Evolutionary conservation across 176 grass and related monocot species (phyloP).

Genomic region (Triticum dicoccoides): DNA sequence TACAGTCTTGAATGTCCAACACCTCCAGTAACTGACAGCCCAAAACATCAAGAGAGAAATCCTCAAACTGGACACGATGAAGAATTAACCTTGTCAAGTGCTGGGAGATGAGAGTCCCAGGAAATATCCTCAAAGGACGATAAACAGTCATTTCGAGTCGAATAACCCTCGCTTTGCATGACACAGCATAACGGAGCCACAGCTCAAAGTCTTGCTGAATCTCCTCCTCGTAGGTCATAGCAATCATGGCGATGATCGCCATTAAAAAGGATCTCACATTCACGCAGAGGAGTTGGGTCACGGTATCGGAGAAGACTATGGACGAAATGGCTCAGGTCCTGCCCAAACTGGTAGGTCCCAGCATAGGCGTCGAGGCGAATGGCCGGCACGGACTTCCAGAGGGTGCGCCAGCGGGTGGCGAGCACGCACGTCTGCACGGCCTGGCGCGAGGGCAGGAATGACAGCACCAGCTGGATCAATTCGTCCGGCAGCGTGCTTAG

Average conservation of each 20-base stretch:
- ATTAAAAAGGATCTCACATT: neutral
- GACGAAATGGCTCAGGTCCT: neutral
- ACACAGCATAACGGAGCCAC: neutral
- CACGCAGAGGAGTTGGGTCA: neutral
- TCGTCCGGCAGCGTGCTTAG: neutral
- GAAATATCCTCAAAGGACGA: neutral
- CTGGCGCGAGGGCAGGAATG: neutral
- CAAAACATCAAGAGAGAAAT: neutral
- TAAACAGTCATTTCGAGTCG: neutral
- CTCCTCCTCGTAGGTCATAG: fast-evolving
- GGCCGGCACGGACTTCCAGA: neutral
- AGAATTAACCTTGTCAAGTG: neutral
- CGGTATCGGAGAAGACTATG: neutral
- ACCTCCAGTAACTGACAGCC: neutral
- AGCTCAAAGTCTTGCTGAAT: neutral
- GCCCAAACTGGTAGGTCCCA: neutral
- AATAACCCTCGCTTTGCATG: neutral
- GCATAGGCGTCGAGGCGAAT: neutral
- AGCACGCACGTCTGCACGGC: neutral
- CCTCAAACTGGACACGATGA: neutral
- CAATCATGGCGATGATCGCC: too few relatives aligned
- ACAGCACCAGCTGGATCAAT: neutral
- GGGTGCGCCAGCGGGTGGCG: neutral
- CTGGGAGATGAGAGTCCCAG: neutral
- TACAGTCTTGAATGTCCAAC: neutral